Conservation (phyloP, 306 rosid genomes). For the Inga laurina region DNA sequence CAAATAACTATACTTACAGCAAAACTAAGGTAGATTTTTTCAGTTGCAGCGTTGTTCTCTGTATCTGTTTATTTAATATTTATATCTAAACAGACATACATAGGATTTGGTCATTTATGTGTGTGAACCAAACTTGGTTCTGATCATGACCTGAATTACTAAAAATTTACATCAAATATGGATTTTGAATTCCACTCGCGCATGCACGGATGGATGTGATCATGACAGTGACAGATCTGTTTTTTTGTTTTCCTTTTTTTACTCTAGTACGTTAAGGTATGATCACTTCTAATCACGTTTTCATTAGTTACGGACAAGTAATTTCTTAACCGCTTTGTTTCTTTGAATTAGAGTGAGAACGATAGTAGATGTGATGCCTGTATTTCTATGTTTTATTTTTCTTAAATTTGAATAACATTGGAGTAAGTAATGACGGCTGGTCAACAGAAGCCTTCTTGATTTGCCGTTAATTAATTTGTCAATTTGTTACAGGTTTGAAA, state of each 20-base stretch:
- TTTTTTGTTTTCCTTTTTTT: neutral
- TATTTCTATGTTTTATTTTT: no score
- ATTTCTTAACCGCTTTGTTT: neutral
- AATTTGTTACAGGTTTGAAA: constrained; percentile 11
- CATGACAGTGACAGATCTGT: constrained; percentile 26
- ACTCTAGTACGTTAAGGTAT: neutral
- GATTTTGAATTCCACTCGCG: constrained; percentile 16
- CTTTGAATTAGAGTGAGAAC: neutral
- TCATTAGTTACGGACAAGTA: neutral
- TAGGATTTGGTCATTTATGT: constrained; percentile 12
- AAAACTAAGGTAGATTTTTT: neutral
- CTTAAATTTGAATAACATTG: neutral
- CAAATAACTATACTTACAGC: neutral
- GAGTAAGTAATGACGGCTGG: neutral
- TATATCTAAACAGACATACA: neutral
- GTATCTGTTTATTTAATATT: neutral
- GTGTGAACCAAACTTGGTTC: constrained; percentile 22
- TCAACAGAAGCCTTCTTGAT: neutral
- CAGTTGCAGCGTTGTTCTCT: neutral
- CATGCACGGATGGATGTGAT: constrained; percentile 25
- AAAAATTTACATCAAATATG: neutral
- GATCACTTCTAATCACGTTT: neutral
- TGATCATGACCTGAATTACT: neutral
- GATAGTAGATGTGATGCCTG: neutral
- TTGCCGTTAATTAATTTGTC: neutral